Percentiles rank a stretch among this genome's conserved stretches.
Conservation (phyloP, 495 filamentous ascomycete species). For the Chaetomium cochliodes region DNA sequence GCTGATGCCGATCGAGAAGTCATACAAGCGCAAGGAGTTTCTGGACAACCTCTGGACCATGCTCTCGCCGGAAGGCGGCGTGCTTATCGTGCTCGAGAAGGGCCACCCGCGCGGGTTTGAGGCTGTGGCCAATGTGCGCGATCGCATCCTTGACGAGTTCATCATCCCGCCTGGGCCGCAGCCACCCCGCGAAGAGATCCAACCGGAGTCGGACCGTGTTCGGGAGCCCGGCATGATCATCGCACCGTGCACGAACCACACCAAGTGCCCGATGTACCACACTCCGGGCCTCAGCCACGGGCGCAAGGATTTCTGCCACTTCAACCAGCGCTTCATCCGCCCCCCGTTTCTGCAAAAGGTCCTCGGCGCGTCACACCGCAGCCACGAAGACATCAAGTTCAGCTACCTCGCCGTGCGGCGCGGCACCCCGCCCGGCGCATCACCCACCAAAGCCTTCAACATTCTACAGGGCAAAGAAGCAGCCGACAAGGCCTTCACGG, state of each 20-base stretch:
- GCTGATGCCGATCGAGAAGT: constrained; percentile 67
- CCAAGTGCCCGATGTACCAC: constrained; percentile 82
- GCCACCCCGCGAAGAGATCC: constrained; percentile 32
- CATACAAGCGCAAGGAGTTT: constrained; percentile 69
- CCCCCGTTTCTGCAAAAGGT: constrained; percentile 80
- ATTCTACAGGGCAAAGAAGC: constrained; percentile 32
- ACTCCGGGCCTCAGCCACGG: constrained; percentile 62
- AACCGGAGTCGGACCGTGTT: constrained; percentile 29
- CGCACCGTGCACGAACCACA: constrained; percentile 92
- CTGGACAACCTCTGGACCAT: constrained; percentile 87
- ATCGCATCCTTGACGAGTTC: constrained; percentile 70
- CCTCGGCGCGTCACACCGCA: constrained; percentile 62
- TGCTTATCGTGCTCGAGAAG: constrained; percentile 88
- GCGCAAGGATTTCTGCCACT: constrained; percentile 88
- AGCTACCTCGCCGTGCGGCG: constrained; percentile 87
- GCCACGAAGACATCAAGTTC: constrained; percentile 87
- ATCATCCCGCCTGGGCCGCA: constrained; percentile 63
- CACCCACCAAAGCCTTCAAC: neutral
- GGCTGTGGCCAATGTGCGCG: constrained; percentile 77
- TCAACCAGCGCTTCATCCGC: constrained; percentile 82
- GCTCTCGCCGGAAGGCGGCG: constrained; percentile 77
- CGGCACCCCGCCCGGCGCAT: constrained; percentile 43
- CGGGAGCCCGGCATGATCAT: constrained; percentile 84
- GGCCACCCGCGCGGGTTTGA: constrained; percentile 90
- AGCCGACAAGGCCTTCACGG: constrained; percentile 40